Base-by-base conservation (phyloP, 2,329 filamentous ascomycete genomes). In the Aspergillus piperis region DNA sequence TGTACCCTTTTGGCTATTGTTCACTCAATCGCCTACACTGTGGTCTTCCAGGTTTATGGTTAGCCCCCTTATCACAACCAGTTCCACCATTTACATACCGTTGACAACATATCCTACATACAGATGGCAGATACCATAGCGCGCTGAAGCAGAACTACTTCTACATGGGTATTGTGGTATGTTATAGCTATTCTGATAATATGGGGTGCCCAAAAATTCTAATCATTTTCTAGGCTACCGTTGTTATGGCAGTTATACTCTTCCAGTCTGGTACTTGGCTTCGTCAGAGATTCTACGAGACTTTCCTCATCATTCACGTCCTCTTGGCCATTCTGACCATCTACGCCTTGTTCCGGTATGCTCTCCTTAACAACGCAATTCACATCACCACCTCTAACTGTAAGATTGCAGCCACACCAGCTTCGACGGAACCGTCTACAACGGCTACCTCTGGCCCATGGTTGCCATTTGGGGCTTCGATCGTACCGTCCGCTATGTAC, bases 21-120 rank as follows among this genome's bases (percentile, higher is more conserved):
- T 0, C 88, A 90, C 66, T 86, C 85, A 0, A 64, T 88, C 2
- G 82, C 81, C 0, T 90, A 87, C 62, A 83, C 82, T 0, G 60
- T 82, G 1, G 47, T 70, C 10, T 64, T 63, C 36, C 21, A 39
- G 15, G 23, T 57, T 13, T 64, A 64, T 54, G 55, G 56, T 60
- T n/a, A 41, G 65, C 62, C 4, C 27, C 27, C 27, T 30, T 5
- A 10, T 30, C 27, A 30, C 27, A 30, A 11, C 10, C 27, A 30
- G 27, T 30, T 30, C 4, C 32, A 19, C 15, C 7, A 1, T 13
- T 21, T 32, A 8, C 2, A 32, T 13, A 1, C 13, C 17, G 1
- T 15, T 10, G 2, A 10, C n/a, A 3, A 21, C 6, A 3, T 21
- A 44, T n/a, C 8, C 44, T 10, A 19, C 11, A 39, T 23, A 10